These are phyloP conservation scores for Coemansia sp. DNA, from an alignment of 192 early-diverging fungal genomes.

Conservation along the genomic window DNA sequence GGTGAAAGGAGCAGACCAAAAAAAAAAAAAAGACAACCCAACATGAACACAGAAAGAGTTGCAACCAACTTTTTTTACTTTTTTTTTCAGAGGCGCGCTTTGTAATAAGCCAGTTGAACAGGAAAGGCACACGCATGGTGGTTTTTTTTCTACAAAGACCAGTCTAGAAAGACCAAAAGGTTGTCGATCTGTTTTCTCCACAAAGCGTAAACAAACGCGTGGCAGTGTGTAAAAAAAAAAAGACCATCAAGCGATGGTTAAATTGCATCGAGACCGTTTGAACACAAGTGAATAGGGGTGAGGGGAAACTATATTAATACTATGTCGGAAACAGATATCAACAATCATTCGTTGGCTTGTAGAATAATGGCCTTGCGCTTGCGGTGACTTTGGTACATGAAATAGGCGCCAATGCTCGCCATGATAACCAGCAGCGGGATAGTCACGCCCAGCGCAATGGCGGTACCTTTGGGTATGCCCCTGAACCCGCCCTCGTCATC, in stretches of 20 bases:
- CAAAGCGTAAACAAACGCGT: neutral
- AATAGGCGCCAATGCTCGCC: slow-evolving; percentile 11
- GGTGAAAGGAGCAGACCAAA: neutral
- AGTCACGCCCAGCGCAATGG: slow-evolving; percentile 27
- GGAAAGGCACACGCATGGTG: neutral
- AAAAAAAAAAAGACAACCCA: neutral
- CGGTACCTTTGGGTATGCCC: slow-evolving; percentile 17
- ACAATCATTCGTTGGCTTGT: neutral
- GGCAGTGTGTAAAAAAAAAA: neutral
- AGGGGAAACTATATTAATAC: neutral
- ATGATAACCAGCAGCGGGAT: slow-evolving; percentile 20
- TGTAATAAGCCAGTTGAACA: neutral
- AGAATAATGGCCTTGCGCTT: neutral
- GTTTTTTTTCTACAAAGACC: neutral
- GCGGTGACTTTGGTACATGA: slow-evolving; percentile 18
- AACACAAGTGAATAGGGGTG: neutral
- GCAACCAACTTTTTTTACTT: neutral
- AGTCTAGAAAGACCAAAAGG: neutral
- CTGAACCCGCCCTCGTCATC: neutral
- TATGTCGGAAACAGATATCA: neutral
- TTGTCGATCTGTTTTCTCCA: neutral
- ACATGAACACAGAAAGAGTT: neutral
- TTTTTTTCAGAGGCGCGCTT: neutral
- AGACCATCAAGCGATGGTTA: neutral
- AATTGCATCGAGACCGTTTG: neutral